Base-by-base conservation (phyloP, 1,284 basidiomycete genomes). In the Stygiomarasmius scandens region DNA sequence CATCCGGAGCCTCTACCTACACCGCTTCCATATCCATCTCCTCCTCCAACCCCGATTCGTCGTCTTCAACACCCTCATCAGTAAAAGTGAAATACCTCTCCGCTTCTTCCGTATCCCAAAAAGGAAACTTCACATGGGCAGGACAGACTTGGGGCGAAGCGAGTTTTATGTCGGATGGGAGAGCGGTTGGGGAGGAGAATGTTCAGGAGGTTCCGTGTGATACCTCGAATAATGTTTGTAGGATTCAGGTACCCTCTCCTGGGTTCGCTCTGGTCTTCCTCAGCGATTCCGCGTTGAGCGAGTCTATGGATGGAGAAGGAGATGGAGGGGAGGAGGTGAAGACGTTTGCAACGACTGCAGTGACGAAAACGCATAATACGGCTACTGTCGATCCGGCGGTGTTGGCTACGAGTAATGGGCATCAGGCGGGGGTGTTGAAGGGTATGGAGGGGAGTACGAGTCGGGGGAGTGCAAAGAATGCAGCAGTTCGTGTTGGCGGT, bases 41-140 rank as follows among this genome's bases (percentile, higher is more conserved):
- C 24, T 80, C 78, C 2, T 78, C 77, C 1, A 66, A 70, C 56
- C 70, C 64, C 2, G 29, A 22, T 11, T 34, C 20, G 19, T 4
- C 51, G 38, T 19, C 38, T 43, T 36, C 38, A 38, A 73, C 72
- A 2, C 80, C 81, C 10, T 59, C 72, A 41, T 58, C 75, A 59
- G 75, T 87, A 38, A 74, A 74, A 60, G 85, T 85, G 63, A 86
- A 86, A 64, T 83, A 85, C 64, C 75, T 89, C 36, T 61, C 69
- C 3, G 81, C 86, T 11, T 65, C 71, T 0, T 81, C 77, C 0
- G 84, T 90, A 2, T 74, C 81, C 3, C 80, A 84, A 60, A 90
- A 89, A 66, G 77, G 76, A 61, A 87, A 90, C 69, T 84, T 90
- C 64, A 89, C 85, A 0, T 93, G 90, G 90, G 85, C 82, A 27